Conservation (phyloP, 371 early-diverging fungal genomes). For the Lichtheimia ornata region DNA sequence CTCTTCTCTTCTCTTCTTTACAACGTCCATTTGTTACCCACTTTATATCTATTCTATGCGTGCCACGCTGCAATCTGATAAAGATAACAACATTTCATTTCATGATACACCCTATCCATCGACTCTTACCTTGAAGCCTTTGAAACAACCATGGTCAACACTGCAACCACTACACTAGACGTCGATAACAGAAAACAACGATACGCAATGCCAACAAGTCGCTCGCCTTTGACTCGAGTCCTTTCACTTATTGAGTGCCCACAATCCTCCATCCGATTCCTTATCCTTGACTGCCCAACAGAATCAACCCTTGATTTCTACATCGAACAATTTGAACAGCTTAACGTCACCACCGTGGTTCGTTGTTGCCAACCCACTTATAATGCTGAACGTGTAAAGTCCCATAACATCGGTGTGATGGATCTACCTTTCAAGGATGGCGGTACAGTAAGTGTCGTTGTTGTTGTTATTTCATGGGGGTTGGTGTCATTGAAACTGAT, state of each 20-base stretch:
- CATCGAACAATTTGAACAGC: slow-evolving; percentile 67
- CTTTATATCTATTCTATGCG: too few species aligned
- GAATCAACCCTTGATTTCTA: slow-evolving; percentile 78
- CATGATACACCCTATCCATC: too few species aligned
- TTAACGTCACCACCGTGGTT: slow-evolving; percentile 82
- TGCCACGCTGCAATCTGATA: too few species aligned
- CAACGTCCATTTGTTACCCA: too few species aligned
- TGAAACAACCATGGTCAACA: too few species aligned
- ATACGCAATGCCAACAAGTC: neutral
- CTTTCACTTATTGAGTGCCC: slow-evolving; percentile 16
- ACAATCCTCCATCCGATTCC: slow-evolving; percentile 62
- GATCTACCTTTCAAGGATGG: slow-evolving; percentile 56
- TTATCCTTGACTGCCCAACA: slow-evolving; percentile 89
- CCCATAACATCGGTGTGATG: slow-evolving; percentile 36
- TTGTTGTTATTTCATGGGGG: neutral
- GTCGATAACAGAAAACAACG: too few species aligned
- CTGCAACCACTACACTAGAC: too few species aligned
- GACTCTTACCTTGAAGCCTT: too few species aligned
- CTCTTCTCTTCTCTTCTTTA: too few species aligned
- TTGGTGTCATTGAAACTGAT: neutral
- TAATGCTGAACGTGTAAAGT: slow-evolving; percentile 63
- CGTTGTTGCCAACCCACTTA: slow-evolving; percentile 86
- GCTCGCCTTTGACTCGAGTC: slow-evolving; percentile 15
- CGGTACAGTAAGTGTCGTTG: slow-evolving; percentile 47
- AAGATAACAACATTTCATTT: too few species aligned